These are phyloP conservation scores for Vickermania ingenoplastis DNA, from an alignment of 208 protist species.

Conservation along the genomic window DNA sequence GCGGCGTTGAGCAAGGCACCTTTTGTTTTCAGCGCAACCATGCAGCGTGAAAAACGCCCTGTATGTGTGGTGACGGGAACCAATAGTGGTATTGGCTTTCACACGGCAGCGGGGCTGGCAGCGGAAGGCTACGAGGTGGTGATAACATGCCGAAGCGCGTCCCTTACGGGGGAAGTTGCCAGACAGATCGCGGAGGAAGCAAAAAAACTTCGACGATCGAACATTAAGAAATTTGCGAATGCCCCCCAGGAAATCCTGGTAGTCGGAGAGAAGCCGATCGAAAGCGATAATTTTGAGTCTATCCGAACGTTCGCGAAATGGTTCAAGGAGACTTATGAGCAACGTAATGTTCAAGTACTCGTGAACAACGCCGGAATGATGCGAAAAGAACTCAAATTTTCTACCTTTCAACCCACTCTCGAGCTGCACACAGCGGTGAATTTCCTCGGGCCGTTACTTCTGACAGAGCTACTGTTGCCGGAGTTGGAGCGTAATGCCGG, in stretches of 20 bases:
- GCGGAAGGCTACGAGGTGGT: constrained; percentile 69
- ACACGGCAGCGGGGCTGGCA: constrained; percentile 71
- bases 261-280: constrained; percentile 39
- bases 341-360: constrained; percentile 62
- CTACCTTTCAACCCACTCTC: constrained; percentile 26
- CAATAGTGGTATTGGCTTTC: constrained; percentile 84
- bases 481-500: constrained; percentile 48
- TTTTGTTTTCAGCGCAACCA: constrained; percentile 39
- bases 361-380: constrained; percentile 87
- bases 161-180: constrained; percentile 41
- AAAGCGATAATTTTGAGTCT: constrained; percentile 71
- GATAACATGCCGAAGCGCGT: constrained; percentile 57
- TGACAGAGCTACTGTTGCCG: constrained; percentile 79
- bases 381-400: constrained; percentile 38
- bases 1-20: constrained; percentile 6
- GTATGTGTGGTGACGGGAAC: constrained; percentile 88
- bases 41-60: constrained; percentile 37
- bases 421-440: constrained; percentile 82
- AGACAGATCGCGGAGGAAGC: constrained; percentile 30
- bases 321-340: constrained; percentile 32
- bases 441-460: constrained; percentile 69
- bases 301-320: constrained; percentile 45
- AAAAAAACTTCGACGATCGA: constrained; percentile 13
- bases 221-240: constrained; percentile 25
- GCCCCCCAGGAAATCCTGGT: constrained; percentile 36